phyloP scores from a whole-genome alignment of 2,329 filamentous ascomycete genomes.

The Trichothecium roseum region DNA sequence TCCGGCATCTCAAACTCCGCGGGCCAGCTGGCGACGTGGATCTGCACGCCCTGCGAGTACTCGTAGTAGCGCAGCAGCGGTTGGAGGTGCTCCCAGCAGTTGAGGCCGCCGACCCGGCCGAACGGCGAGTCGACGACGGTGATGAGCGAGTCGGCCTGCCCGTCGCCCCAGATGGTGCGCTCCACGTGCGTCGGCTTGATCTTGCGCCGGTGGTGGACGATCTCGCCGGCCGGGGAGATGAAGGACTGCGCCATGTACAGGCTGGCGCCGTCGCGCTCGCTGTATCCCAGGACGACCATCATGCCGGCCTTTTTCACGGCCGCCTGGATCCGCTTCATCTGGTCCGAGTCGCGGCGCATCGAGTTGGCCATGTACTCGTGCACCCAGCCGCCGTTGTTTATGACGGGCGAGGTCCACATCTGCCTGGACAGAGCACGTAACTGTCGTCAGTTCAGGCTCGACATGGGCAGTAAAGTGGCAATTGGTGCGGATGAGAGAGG shows the following conservation, averaged over 20 bases:
- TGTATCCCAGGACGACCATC: slow-evolving; percentile 37
- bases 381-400: slow-evolving; percentile 12
- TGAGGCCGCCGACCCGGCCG: slow-evolving; percentile 41
- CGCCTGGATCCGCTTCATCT: slow-evolving; percentile 31
- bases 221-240: slow-evolving; percentile 35
- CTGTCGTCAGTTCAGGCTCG: no score
- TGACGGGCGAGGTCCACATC: slow-evolving; percentile 22
- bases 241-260: slow-evolving; percentile 40
- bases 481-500: slow-evolving; percentile 10
- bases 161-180: slow-evolving; percentile 41
- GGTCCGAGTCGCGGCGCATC: slow-evolving; percentile 25
- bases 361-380: slow-evolving; percentile 16
- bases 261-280: slow-evolving; percentile 32
- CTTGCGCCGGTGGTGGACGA: slow-evolving; percentile 36
- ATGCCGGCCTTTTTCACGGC: slow-evolving; percentile 30
- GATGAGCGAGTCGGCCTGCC: slow-evolving; percentile 43
- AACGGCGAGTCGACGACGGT: slow-evolving; percentile 39
- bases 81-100: slow-evolving; percentile 48
- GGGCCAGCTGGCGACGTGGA: slow-evolving; percentile 19
- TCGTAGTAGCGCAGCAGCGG: slow-evolving; percentile 21
- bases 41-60: slow-evolving; percentile 15
- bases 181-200: slow-evolving; percentile 41
- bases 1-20: slow-evolving; percentile 23
- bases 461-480: no score
- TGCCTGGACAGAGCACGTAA: no score